Evolutionary conservation across 2,329 filamentous ascomycete genomes (phyloP).

Genomic region (Colletotrichum sp.): DNA sequence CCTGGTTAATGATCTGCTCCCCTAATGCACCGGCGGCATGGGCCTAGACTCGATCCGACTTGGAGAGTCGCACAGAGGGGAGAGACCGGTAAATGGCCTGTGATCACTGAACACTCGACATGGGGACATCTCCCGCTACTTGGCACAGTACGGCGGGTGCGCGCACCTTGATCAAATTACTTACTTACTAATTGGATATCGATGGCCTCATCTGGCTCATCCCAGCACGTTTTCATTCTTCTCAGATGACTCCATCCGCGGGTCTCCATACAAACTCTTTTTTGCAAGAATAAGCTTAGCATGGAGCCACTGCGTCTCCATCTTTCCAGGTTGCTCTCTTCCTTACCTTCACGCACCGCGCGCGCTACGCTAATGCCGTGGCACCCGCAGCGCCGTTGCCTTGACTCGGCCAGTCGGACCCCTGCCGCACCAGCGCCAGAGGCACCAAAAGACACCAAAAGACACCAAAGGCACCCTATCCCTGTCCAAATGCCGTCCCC

Average conservation of each 20-base stretch:
- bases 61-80: background rate
- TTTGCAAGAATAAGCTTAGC: background rate
- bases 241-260: background rate
- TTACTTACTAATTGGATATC: background rate
- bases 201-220: background rate
- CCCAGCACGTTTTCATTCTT: background rate
- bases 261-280: background rate
- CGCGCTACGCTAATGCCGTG: constrained; percentile 6
- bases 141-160: background rate
- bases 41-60: background rate
- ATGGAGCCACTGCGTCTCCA: background rate
- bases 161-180: background rate
- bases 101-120: background rate
- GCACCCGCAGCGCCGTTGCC: constrained; percentile 7
- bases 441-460: background rate
- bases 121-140: background rate
- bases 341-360: background rate
- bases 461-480: background rate
- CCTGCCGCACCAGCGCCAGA: background rate
- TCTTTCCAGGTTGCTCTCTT: background rate
- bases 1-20: background rate
- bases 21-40: background rate
- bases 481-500: background rate
- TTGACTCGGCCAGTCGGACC: constrained; percentile 6
- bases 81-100: background rate